Conservation (phyloP, 202 grass and related monocot species). For the Thinopyrum obtusiflorum region DNA sequence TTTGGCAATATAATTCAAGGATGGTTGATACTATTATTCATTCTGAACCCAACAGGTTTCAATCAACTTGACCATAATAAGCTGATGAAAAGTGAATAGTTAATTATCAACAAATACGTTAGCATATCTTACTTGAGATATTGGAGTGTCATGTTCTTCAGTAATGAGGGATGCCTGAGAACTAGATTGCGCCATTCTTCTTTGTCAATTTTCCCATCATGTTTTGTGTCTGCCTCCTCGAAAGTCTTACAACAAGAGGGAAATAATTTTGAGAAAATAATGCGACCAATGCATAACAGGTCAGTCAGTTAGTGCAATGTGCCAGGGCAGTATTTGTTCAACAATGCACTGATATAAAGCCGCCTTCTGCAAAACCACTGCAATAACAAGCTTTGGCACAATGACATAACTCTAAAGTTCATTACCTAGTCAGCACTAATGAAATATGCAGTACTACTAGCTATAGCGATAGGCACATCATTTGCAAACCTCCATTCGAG, state of each 20-base stretch:
- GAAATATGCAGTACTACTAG: background rate
- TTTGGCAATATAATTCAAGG: background rate
- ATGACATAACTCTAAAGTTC: background rate
- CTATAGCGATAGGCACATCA: background rate
- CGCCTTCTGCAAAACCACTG: background rate
- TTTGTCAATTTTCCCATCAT: constrained; percentile 91
- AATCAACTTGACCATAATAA: background rate
- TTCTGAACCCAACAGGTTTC: background rate
- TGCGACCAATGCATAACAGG: background rate
- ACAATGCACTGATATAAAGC: background rate
- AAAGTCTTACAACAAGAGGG: constrained; percentile 60
- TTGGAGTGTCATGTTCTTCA: constrained; percentile 85
- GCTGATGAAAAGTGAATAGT: background rate
- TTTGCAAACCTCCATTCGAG: background rate
- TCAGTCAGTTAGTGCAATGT: background rate
- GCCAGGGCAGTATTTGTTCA: background rate
- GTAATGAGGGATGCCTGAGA: constrained; percentile 72
- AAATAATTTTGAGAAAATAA: constrained; percentile 16
- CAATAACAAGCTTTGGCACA: background rate
- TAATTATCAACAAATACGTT: background rate
- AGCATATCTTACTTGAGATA: constrained; percentile 63
- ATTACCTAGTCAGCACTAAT: background rate
- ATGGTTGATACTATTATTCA: background rate
- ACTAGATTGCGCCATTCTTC: constrained; percentile 87
- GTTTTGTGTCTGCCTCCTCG: constrained; percentile 81